Percentiles rank a stretch among this genome's conserved stretches.
These are phyloP conservation scores for Ophiognomonia clavigignenti-juglandacearum DNA, from an alignment of 2,329 filamentous ascomycete species.

Conservation along the genomic window DNA sequence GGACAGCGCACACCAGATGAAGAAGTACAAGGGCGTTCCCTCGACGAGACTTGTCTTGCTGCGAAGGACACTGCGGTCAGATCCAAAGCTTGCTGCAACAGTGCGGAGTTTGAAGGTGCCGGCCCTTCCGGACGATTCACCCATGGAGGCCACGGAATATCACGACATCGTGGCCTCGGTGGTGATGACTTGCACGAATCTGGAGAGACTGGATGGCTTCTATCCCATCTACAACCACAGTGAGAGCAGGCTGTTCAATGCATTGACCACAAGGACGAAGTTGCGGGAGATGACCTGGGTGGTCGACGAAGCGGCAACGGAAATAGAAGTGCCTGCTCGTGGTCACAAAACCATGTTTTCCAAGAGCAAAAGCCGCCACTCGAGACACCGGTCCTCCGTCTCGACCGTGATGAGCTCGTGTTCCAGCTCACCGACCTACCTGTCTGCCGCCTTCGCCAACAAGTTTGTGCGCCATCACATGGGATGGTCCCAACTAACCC, in stretches of 20 bases:
- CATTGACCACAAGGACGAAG: constrained; percentile 50
- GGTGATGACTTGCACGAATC: constrained; percentile 61
- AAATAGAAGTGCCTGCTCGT: constrained; percentile 14
- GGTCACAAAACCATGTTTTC: constrained; percentile 35
- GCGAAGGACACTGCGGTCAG: constrained; percentile 51
- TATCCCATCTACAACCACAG: constrained; percentile 50
- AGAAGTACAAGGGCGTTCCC: constrained; percentile 49
- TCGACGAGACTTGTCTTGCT: constrained; percentile 52
- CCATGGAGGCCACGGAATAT: constrained; percentile 43
- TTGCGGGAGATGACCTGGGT: constrained; percentile 58
- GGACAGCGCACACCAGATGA: constrained; percentile 52
- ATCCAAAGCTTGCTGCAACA: constrained; percentile 46
- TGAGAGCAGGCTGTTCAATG: constrained; percentile 53
- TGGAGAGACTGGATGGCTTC: constrained; percentile 54
- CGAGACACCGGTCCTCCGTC: constrained; percentile 1
- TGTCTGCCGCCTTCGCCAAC: constrained; percentile 32
- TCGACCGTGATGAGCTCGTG: constrained; percentile 6
- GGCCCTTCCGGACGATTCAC: constrained; percentile 30
- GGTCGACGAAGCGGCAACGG: constrained; percentile 32
- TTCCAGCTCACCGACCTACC: constrained; percentile 27
- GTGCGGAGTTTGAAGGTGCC: constrained; percentile 56
- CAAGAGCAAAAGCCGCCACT: constrained; percentile 25
- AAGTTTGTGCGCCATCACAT: constrained; percentile 38
- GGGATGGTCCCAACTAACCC: constrained; percentile 51
- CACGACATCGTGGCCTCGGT: constrained; percentile 54